These are phyloP conservation scores for Ophiocordyceps robertsii DNA, from an alignment of 2,329 filamentous ascomycete species.

Conservation along the genomic window DNA sequence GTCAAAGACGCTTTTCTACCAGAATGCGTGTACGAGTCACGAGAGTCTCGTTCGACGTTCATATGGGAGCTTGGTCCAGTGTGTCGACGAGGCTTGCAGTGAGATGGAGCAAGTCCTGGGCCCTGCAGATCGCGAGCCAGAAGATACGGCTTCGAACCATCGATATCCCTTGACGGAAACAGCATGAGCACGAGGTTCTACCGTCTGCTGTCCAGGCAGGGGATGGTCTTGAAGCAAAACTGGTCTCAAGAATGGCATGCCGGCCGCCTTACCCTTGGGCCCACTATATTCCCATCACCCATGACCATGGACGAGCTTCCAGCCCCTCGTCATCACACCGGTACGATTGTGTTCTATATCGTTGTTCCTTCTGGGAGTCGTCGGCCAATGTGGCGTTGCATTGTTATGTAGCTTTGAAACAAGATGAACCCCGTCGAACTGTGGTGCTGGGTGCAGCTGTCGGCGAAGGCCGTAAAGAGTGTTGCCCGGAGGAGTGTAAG, in stretches of 20 bases:
- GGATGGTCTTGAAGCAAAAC: not conserved
- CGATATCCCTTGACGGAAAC: constrained; percentile 1
- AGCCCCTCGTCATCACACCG: not conserved
- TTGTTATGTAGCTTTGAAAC: too few relatives aligned
- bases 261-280: constrained; percentile 1
- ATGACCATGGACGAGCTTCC: constrained; percentile 2
- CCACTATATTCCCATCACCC: constrained; percentile 1
- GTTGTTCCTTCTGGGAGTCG: too few relatives aligned
- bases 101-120: not conserved
- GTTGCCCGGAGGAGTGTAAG: too few relatives aligned
- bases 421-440: too few relatives aligned
- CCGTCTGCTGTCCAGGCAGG: not conserved
- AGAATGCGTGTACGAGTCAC: too few relatives aligned
- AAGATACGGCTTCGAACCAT: not conserved
- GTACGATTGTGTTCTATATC: too few relatives aligned
- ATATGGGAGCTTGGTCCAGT: not conserved
- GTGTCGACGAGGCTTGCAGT: not conserved
- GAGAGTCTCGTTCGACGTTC: constrained; percentile 1
- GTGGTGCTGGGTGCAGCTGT: too few relatives aligned
- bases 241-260: constrained; percentile 1
- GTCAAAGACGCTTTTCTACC: too few relatives aligned
- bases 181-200: constrained; percentile 1
- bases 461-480: too few relatives aligned
- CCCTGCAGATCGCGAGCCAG: not conserved
- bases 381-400: too few relatives aligned